Evolutionary conservation across 2,329 filamentous ascomycete genomes (phyloP), one percentile per base, ranked within the genome.

Genomic region (Clarireedia paspali): DNA sequence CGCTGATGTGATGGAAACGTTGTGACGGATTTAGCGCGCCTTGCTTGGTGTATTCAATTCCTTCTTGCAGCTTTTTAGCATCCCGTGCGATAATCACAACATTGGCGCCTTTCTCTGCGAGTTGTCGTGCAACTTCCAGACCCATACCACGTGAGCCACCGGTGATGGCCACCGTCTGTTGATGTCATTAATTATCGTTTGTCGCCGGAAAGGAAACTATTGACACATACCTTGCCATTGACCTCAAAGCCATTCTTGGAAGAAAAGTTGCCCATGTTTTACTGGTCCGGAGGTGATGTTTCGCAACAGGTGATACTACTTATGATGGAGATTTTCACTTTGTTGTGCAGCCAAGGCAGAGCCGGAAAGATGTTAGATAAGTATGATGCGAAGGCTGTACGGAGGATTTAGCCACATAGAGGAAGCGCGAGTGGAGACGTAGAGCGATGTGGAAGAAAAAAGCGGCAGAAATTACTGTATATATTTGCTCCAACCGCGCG

Each of bases 121-220:
- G 81, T 61, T 90, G 78, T 50, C 82, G 77, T 6, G 85, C 89
- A 24, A 84, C 81, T 49, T 83, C 82, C 63, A 84, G 83, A 57
- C 92, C 92, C 85, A 95, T 88, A 55, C 92, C 92, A 68, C 95
- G 88, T 0, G 92, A 96, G 38, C 85, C 90, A 50, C 92, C 92
- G 0, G 92, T 96, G 55, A 97, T 77, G 55, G 96, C 75, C 51
- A 94, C 78, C 2, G 91, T 95, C 89, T 95, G 63, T 7, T 57
- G 36, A 49, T 40, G 48, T 15, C 15, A 23, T 52, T 45, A 52
- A 30, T 45, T 23, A 2, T n/a, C 6, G 4, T 2, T 20, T 1
- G 38, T 5, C 3, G 5, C 3, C 20, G 10, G 23, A 5, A 6
- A 7, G 12, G 15, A 15, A 6, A 20, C 9, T 12, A 24, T 12